phyloP scores from a whole-genome alignment of 176 grass and related monocot species.

The Carex parvula region DNA sequence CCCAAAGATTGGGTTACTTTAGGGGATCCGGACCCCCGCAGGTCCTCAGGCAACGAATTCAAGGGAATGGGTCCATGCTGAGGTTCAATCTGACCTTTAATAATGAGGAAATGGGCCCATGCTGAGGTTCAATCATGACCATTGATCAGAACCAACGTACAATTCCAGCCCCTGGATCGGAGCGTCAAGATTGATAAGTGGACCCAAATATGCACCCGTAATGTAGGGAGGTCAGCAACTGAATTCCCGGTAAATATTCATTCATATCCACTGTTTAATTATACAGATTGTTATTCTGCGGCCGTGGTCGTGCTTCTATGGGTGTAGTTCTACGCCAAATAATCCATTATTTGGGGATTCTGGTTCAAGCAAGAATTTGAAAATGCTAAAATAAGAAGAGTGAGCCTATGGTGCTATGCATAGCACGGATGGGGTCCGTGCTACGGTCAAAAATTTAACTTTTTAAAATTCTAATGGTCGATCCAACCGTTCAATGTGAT shows the following conservation, averaged over 20 bases:
- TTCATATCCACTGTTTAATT: slow-evolving; percentile 12
- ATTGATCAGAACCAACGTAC: slow-evolving; percentile 4
- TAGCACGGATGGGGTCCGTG: no score
- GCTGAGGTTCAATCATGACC: neutral
- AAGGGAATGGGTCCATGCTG: neutral
- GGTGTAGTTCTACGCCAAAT: neutral
- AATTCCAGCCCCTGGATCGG: neutral
- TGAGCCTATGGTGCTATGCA: no score
- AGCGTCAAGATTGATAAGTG: neutral
- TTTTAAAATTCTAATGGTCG: no score
- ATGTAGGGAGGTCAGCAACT: neutral
- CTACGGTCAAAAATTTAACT: no score
- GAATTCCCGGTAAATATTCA: slow-evolving; percentile 18
- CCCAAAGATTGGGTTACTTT: no score
- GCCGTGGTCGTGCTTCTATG: neutral
- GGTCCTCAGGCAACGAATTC: neutral
- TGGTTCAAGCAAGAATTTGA: neutral
- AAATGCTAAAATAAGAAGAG: no score
- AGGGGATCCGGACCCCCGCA: no score
- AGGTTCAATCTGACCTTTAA: slow-evolving; percentile 5
- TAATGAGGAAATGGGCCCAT: neutral
- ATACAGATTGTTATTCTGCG: neutral
- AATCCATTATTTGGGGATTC: neutral
- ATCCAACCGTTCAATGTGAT: no score
- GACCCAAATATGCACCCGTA: slow-evolving; percentile 12